These are phyloP conservation scores for Blastobotrys americana DNA, from an alignment of 805 yeast genomes.

Conservation along the genomic window DNA sequence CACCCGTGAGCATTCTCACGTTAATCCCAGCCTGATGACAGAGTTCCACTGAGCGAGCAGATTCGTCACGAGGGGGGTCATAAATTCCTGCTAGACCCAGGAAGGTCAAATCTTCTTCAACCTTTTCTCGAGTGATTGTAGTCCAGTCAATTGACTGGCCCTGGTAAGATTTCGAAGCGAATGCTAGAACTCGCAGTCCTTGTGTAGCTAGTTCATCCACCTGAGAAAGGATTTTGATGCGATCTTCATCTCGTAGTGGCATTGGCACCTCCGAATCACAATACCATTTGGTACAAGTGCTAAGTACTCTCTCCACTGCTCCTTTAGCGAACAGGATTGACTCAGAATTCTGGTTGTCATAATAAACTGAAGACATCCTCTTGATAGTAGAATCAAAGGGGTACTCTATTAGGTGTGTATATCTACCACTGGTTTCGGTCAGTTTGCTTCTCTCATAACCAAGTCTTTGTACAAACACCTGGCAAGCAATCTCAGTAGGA, in stretches of 20 bases:
- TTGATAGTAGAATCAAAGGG: constrained; percentile 72
- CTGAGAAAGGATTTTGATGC: constrained; percentile 41
- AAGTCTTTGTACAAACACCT: constrained; percentile 57
- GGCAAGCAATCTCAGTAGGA: constrained; percentile 85
- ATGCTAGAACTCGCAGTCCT: constrained; percentile 68
- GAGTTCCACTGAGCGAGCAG: constrained; percentile 53
- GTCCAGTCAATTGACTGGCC: constrained; percentile 16
- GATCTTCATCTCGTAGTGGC: constrained; percentile 37
- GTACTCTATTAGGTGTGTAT: constrained; percentile 50
- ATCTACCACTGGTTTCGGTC: constrained; percentile 34
- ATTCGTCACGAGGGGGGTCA: constrained; percentile 72
- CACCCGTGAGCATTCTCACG: constrained; percentile 79
- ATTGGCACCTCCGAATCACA: constrained; percentile 25
- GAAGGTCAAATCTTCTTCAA: constrained; percentile 50
- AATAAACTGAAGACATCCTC: constrained; percentile 61
- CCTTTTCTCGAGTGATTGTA: constrained; percentile 31
- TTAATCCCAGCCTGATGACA: constrained; percentile 72
- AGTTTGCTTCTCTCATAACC: constrained; percentile 36
- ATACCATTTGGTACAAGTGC: constrained; percentile 49
- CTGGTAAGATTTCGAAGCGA: constrained; percentile 42
- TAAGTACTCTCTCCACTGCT: constrained; percentile 65
- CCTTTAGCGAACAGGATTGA: constrained; percentile 53
- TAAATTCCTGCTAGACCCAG: constrained; percentile 70
- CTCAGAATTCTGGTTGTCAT: constrained; percentile 27
- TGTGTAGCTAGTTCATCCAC: constrained; percentile 54